Conservation (phyloP, 345 rosid genomes). For the Eucalyptus sp. region DNA sequence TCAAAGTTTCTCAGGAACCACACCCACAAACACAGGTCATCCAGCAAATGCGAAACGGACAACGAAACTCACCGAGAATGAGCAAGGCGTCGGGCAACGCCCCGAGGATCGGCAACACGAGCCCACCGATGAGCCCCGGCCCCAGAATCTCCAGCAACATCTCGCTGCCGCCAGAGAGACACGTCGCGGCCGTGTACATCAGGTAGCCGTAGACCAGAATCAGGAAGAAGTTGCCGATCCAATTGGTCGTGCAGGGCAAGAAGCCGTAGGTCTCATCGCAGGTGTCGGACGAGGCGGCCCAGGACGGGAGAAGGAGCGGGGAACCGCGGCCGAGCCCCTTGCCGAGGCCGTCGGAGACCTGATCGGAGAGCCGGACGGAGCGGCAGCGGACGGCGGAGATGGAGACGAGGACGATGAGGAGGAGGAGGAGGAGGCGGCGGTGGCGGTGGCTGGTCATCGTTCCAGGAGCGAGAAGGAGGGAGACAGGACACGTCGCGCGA, state of each 20-base stretch:
- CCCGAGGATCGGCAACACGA: constrained; percentile 33
- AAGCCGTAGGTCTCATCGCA: constrained; percentile 45
- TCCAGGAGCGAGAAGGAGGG: neutral
- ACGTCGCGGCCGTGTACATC: constrained; percentile 33
- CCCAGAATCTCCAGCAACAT: constrained; percentile 33
- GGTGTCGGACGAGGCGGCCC: neutral
- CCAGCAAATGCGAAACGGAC: neutral
- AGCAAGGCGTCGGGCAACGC: constrained; percentile 47
- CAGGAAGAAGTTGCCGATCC: constrained; percentile 26
- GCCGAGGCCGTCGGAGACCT: constrained; percentile 15
- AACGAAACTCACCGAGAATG: constrained; percentile 13
- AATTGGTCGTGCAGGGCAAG: constrained; percentile 30
- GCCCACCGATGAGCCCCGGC: constrained; percentile 34
- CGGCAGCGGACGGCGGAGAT: constrained; percentile 10
- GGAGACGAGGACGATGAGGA: neutral
- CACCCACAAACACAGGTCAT: neutral
- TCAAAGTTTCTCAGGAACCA: neutral
- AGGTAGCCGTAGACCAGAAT: constrained; percentile 30
- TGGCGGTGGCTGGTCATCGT: neutral
- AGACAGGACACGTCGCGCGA: neutral
- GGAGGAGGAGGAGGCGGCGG: neutral
- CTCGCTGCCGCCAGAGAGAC: constrained; percentile 33
- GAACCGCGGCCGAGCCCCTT: neutral
- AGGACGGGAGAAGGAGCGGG: neutral
- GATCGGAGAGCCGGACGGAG: neutral